Base-by-base conservation (phyloP, 805 yeast genomes). In the Kregervanrija fluxuum region DNA sequence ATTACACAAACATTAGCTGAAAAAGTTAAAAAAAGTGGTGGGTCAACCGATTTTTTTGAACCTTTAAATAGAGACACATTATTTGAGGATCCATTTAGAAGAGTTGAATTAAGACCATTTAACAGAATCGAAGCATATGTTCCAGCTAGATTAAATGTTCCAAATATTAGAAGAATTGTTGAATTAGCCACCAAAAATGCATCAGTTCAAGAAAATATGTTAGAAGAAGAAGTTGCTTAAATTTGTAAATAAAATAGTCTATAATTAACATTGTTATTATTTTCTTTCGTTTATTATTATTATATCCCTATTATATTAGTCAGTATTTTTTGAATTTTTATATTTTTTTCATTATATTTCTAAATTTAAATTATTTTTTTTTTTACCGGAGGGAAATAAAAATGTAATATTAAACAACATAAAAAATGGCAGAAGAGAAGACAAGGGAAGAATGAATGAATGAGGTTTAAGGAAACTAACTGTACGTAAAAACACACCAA, bases 81-180 rank as follows among this genome's bases (percentile, higher is more conserved):
- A 56, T 84, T 85, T 57, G 82, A 82, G 48, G 95, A 85, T 68
- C 95, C 95, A 52, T 85, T 85, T 64, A 79, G 88, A 67, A 73
- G 73, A 47, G 81, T 84, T 44, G 80, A 75, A 42, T 75, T 84
- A 38, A 74, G 93, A 61, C 89, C 89, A 45, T 85, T 85, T 74
- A 73, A 85, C 59, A 70, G 85, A 60, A 82, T 83, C 55, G 88
- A 86, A 68, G 89, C 95, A 13, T 93, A 90, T 60, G 91, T 93
- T 50, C 99, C 99, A 35, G 90, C 95, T 1, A 86, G 95, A 86
- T 71, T 93, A 66, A 85, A 83, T 54, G 78, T 90, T 52, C 98
- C 98, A 37, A 82, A 78, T 35, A 82, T 95, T 33, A 84, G 95
- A 69, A 75, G 93, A 65, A 80, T 93, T 40, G 86, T 90, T 35